Evolutionary conservation across 1,284 basidiomycete genomes (phyloP), one percentile per base, ranked within the genome.

Genomic region (Flammula alnicola): DNA sequence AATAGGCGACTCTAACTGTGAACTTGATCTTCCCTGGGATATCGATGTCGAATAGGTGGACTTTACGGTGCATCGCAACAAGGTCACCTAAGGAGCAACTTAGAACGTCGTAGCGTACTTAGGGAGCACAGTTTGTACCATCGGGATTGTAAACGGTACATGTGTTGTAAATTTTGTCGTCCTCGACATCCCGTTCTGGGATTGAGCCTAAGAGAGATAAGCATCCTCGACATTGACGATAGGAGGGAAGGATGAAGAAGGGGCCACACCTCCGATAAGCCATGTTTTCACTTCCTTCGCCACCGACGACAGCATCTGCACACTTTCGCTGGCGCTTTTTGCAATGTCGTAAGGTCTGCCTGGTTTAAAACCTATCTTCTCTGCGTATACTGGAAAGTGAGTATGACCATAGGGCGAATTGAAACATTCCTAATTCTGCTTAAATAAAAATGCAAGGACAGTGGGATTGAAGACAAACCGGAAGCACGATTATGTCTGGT

Each of bases 1-100:
- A 6, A 31, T 32, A 5, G 6, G 22, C 35, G 29, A 9, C 6
- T 56, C 72, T 54, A 48, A 90, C 94, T 77, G 96, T 96, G 83
- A 99, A 99, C 3, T 76, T 94, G 70, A 99, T 98, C 68, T 93
- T 89, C 14, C 96, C 96, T 0, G 95, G 95, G 47, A 98, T 96
- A 66, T 99, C 93, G 54, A 99, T 98, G 68, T 99, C 96, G 65
- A 99, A 99, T 7, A 99, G 76, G 65, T 99, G 97, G 1, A 99
- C 82, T 70, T 99, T 98, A 46, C 96, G 85, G 68, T 98, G 93
- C 29, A 84, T 84, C 0, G 91, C 89, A 22, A 99, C 84, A 32
- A 98, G 79, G 43, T 90, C 83, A 10, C 93, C 93, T 93, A 55
- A 5, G 17, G 42, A 29, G 19, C 9, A 30, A n/a, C 32, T 19